phyloP scores from a whole-genome alignment of 164 flowering plant genomes.

The Macadamia tetraphylla region DNA sequence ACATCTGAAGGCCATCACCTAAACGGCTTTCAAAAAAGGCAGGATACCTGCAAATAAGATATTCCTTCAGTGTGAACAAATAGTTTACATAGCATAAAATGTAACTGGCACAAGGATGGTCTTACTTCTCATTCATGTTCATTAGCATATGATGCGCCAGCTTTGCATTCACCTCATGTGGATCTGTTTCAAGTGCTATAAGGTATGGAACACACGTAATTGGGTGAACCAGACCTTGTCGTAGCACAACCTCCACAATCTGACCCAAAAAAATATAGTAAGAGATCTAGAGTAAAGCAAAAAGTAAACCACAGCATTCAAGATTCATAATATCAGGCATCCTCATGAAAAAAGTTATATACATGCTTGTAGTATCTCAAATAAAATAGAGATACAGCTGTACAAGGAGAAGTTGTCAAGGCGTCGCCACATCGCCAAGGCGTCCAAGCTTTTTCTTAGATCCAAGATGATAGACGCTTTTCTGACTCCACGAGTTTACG shows the following conservation, averaged over 20 bases:
- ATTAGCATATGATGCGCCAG: conserved; percentile 88
- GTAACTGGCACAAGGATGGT: conserved; percentile 3
- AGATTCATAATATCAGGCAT: neutral
- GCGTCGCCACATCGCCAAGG: too few relatives aligned
- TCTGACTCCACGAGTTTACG: too few relatives aligned
- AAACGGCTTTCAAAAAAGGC: conserved; percentile 92
- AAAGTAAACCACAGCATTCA: neutral
- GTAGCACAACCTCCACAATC: conserved; percentile 94
- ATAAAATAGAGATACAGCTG: neutral
- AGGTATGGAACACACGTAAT: conserved; percentile 95
- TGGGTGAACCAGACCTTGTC: conserved; percentile 99
- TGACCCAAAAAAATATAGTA: conserved; percentile 23
- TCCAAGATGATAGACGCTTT: too few relatives aligned
- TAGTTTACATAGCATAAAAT: conserved; percentile 3
- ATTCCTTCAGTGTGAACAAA: conserved; percentile 7
- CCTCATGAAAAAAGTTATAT: neutral
- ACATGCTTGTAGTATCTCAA: neutral
- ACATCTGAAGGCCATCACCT: conserved; percentile 98
- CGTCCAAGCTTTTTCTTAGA: too few relatives aligned
- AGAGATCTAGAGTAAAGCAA: neutral
- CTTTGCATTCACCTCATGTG: conserved; percentile 73
- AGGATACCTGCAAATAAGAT: conserved; percentile 65
- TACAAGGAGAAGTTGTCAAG: too few relatives aligned
- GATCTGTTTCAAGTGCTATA: conserved; percentile 96
- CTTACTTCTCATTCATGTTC: conserved; percentile 98